These are phyloP conservation scores for Yamadazyma endophytica DNA, from an alignment of 805 yeast species.

Conservation along the genomic window DNA sequence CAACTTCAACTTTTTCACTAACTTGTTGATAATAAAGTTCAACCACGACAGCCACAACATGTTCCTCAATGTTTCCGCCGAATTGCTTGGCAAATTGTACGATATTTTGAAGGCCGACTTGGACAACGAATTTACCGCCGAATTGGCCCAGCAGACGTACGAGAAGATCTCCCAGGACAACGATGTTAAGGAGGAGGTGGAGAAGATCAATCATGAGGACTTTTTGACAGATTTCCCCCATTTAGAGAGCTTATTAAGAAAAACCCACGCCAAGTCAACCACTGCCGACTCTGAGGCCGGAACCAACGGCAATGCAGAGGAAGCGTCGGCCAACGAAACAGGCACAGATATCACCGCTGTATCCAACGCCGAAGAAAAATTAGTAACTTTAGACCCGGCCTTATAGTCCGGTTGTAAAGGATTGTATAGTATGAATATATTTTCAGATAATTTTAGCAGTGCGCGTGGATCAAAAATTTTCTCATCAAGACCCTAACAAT, in stretches of 20 bases:
- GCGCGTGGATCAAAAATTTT: no score
- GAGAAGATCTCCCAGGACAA: no score
- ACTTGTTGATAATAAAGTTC: slow-evolving; percentile 14
- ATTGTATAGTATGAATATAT: no score
- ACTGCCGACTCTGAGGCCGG: slow-evolving; percentile 7
- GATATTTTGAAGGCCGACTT: slow-evolving; percentile 1
- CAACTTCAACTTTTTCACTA: slow-evolving; percentile 12
- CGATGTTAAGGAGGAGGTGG: slow-evolving; percentile 17
- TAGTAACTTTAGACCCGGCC: no score
- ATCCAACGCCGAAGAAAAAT: no score
- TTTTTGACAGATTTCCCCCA: slow-evolving; percentile 27
- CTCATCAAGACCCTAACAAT: no score
- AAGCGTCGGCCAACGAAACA: slow-evolving; percentile 9
- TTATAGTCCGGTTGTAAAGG: no score
- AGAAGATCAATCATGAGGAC: slow-evolving; percentile 17
- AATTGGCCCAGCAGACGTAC: no score
- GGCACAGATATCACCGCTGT: slow-evolving; percentile 4
- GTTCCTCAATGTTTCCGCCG: slow-evolving; percentile 13
- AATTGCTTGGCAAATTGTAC: slow-evolving; percentile 5
- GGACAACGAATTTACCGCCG: slow-evolving; percentile 7
- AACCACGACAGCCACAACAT: slow-evolving; percentile 11
- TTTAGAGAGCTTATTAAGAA: slow-evolving; percentile 14
- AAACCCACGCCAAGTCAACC: slow-evolving; percentile 2
- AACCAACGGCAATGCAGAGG: not conserved
- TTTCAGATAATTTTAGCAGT: no score